A percentile compares a stretch with the other conserved stretches of the same genome.
Conservation (phyloP, 352 stramenopile genomes). For the Pelagophyceae sp. region DNA sequence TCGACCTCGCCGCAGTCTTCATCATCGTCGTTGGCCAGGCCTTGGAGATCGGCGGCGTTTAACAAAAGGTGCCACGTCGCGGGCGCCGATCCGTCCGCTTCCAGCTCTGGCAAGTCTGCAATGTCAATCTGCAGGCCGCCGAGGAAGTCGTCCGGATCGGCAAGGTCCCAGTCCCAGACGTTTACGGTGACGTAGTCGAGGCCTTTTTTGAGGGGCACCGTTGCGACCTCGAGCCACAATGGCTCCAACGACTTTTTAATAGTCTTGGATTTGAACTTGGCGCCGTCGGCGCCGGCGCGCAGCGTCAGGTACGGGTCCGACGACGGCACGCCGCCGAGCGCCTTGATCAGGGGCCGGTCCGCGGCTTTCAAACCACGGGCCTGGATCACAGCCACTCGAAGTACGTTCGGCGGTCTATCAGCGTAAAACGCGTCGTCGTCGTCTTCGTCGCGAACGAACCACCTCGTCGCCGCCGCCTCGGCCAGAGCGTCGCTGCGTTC, state of each 20-base stretch:
- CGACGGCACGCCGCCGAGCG: not conserved
- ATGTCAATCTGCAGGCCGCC: not conserved
- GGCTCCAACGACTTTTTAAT: constrained; percentile 23
- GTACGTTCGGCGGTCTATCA: constrained; percentile 13
- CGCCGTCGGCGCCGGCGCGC: not conserved
- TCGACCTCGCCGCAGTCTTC: constrained; percentile 2
- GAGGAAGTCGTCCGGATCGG: not conserved
- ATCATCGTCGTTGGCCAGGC: not conserved
- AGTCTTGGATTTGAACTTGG: constrained; percentile 6
- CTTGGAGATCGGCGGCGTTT: not conserved
- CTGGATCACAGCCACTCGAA: constrained; percentile 14
- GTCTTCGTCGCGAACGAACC: not conserved
- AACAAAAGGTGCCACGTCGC: not conserved
- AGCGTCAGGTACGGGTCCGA: constrained; percentile 20
- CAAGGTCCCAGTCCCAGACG: not conserved
- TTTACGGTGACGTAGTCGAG: not conserved
- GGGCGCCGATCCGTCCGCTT: not conserved
- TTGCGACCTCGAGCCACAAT: constrained; percentile 5
- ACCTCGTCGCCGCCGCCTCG: constrained; percentile 10
- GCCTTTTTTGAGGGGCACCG: not conserved
- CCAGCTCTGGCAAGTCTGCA: not conserved
- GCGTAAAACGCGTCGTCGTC: not conserved
- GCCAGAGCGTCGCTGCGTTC: not conserved
- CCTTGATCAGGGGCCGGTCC: constrained; percentile 4
- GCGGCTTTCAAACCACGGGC: constrained; percentile 17